phyloP scores from a whole-genome alignment of 257 asterid species.

The Ehretia macrophylla region DNA sequence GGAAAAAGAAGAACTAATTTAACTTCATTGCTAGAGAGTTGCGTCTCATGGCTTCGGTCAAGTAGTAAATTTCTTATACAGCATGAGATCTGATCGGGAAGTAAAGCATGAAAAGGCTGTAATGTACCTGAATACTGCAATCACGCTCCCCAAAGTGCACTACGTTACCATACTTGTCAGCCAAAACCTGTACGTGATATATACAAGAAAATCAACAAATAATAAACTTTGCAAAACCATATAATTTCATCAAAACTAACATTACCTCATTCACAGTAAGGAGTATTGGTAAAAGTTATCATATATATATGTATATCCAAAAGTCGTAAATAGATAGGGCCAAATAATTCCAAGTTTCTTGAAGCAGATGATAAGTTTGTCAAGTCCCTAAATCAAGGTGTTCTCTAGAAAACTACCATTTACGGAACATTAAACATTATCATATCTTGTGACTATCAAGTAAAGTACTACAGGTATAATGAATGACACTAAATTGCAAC shows the following conservation, averaged over 20 bases:
- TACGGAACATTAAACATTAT: too few relatives aligned
- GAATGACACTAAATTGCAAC: too few relatives aligned
- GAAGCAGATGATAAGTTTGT: too few relatives aligned
- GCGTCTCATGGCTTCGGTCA: not conserved
- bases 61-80: slow-evolving; percentile 10
- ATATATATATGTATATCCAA: too few relatives aligned
- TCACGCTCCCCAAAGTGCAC: slow-evolving; percentile 99
- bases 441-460: too few relatives aligned
- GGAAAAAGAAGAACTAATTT: too few relatives aligned
- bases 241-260: not conserved
- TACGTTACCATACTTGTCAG: slow-evolving; percentile 86
- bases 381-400: too few relatives aligned
- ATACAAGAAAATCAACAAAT: slow-evolving; percentile 2
- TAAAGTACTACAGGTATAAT: too few relatives aligned
- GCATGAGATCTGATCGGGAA: not conserved
- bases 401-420: too few relatives aligned
- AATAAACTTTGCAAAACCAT: not conserved
- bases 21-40: not conserved
- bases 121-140: slow-evolving; percentile 89
- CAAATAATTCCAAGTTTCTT: too few relatives aligned
- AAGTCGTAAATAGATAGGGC: too few relatives aligned
- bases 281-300: too few relatives aligned
- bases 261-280: not conserved
- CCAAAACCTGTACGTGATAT: slow-evolving; percentile 81
- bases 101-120: not conserved